These are phyloP conservation scores for Ascoidea asiatica DNA, from an alignment of 805 yeast genomes.

Conservation along the genomic window DNA sequence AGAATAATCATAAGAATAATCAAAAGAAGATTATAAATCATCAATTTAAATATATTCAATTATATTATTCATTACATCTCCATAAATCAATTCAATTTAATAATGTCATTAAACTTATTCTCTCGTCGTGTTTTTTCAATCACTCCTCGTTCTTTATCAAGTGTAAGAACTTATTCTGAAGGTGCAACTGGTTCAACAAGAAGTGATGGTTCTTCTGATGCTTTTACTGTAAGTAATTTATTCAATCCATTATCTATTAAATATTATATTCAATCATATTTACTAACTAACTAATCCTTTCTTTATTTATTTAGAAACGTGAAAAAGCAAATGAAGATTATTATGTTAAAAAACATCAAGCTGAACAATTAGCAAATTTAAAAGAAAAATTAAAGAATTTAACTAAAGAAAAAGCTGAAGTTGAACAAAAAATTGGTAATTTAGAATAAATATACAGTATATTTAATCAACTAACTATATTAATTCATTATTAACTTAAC, in stretches of 20 bases:
- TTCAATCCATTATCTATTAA: background rate
- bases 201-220: slow-evolving; percentile 37
- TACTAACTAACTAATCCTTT: slow-evolving; percentile 2
- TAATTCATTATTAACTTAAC: no score
- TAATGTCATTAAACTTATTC: slow-evolving; percentile 14
- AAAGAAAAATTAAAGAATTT: slow-evolving; percentile 68
- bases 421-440: slow-evolving; percentile 31
- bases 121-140: slow-evolving; percentile 26
- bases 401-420: slow-evolving; percentile 41
- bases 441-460: slow-evolving; percentile 9
- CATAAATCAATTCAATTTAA: no score
- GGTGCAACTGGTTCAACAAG: slow-evolving; percentile 53
- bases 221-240: slow-evolving; percentile 36
- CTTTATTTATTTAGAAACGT: slow-evolving; percentile 43
- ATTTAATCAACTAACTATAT: no score
- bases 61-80: no score
- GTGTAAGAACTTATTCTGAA: slow-evolving; percentile 31
- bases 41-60: no score
- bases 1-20: no score
- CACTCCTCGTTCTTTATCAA: slow-evolving; percentile 10
- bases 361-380: slow-evolving; percentile 68
- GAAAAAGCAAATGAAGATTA: slow-evolving; percentile 87
- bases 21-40: no score
- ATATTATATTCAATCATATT: background rate
- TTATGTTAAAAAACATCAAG: slow-evolving; percentile 80